Conservation (phyloP, 306 rosid genomes). For the Fragaria ananassa region DNA sequence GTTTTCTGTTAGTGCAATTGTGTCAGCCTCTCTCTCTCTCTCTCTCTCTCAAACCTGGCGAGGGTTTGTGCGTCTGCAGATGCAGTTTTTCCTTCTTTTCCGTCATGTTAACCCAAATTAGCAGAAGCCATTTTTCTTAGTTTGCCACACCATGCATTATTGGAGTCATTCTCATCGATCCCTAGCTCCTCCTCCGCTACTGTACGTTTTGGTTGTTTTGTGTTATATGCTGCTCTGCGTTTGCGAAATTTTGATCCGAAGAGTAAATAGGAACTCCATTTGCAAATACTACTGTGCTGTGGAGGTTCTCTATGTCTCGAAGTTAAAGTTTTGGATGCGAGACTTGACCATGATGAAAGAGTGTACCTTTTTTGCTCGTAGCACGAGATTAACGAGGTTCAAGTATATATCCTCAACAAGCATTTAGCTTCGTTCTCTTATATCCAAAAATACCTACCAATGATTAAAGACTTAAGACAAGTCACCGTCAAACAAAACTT, state of each 20-base stretch:
- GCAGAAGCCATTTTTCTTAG: background rate
- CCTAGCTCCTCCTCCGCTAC: conserved; percentile 15
- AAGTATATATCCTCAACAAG: background rate
- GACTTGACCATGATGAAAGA: background rate
- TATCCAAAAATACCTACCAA: background rate
- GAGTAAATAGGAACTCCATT: background rate
- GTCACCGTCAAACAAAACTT: too few relatives aligned
- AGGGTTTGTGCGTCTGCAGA: conserved; percentile 41
- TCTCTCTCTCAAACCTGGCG: background rate
- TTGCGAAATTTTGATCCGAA: conserved; percentile 20
- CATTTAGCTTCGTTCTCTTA: background rate
- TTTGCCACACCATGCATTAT: conserved; percentile 21
- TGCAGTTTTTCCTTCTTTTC: conserved; percentile 21
- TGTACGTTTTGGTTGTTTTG: conserved; percentile 6
- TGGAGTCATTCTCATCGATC: background rate
- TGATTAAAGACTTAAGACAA: too few relatives aligned
- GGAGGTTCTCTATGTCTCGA: background rate
- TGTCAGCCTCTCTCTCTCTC: conserved; percentile 43
- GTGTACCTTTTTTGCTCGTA: background rate
- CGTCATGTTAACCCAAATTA: too few relatives aligned
- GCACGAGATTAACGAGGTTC: background rate
- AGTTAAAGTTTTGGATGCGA: background rate
- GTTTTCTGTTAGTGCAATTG: conserved; percentile 24
- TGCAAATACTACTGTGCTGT: background rate
- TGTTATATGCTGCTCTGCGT: background rate